phyloP scores from a whole-genome alignment of 352 stramenopile species.

The Phytophthora palmivora region DNA sequence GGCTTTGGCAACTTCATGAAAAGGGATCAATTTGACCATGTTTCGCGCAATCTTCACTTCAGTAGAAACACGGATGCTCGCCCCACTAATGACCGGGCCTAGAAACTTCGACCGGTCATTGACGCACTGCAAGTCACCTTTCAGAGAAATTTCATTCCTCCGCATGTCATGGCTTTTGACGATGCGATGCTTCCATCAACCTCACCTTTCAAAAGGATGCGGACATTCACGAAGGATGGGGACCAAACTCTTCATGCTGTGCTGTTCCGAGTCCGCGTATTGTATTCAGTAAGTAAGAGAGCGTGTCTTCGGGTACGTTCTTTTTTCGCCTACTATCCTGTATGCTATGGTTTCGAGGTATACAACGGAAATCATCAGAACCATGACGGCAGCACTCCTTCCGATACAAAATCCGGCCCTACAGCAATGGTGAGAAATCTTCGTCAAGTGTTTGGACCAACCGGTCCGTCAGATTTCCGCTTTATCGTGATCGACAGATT shows the following conservation, averaged over 20 bases:
- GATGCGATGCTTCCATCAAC: no score
- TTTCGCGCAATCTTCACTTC: slow-evolving; percentile 16
- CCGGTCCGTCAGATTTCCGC: background rate
- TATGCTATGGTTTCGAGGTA: slow-evolving; percentile 10
- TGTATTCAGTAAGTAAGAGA: slow-evolving; percentile 3
- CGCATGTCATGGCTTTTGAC: no score
- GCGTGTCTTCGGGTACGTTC: slow-evolving; percentile 2
- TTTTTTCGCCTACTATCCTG: slow-evolving; percentile 9
- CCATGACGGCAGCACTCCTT: background rate
- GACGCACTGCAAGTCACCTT: no score
- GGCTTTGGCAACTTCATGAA: slow-evolving; percentile 11
- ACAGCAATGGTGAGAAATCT: slow-evolving; percentile 4
- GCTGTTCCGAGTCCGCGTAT: slow-evolving; percentile 1
- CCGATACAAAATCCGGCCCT: slow-evolving; percentile 5
- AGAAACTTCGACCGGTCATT: no score
- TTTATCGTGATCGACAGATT: slow-evolving; percentile 6
- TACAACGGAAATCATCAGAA: slow-evolving; percentile 4
- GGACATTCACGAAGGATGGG: background rate
- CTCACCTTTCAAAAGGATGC: slow-evolving; percentile 4
- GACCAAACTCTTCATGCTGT: slow-evolving; percentile 8
- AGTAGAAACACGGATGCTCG: slow-evolving; percentile 11
- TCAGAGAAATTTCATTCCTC: no score
- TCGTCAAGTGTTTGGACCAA: background rate
- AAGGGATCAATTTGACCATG: slow-evolving; percentile 10
- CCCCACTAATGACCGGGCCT: background rate